Evolutionary conservation across 108 stramenopile genomes (phyloP), one percentile per base, ranked within the genome.

Genomic region (Bacterosira constricta): DNA sequence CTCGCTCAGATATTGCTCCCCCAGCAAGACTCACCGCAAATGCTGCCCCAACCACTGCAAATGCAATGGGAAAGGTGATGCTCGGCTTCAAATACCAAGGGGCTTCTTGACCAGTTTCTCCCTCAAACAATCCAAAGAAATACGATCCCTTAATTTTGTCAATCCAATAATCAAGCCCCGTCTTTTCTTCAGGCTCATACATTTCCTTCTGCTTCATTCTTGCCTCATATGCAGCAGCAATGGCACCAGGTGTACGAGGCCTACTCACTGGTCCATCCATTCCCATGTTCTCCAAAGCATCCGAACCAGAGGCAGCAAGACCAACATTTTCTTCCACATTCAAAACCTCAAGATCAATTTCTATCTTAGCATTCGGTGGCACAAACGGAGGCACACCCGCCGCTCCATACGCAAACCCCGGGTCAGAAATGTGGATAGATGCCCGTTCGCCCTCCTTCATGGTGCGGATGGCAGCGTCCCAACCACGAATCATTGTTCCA

Each of bases 51-150:
- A 94, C 93, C 18, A 95, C 80, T 62, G 80, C 63, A 76, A 97
- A 96, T 47, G 94, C 94, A 53, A 96, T 81, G 6, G 96, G 96
- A 58, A 97, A 97, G 1, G 96, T 97, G 64, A 97, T 96, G 56
- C 84, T 87, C 25, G 96, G 96, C 46, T 87, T 85, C 51, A 97
- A 81, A 73, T 90, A 91, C 96, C 96, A 97, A 25, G 96, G 96
- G 1, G 96, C 89, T 69, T 90, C 78, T 75, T 95, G 80, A 26
- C 95, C 96, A 12, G 95, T 94, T 74, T 96, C 93, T 29, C 90
- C 89, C 73, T 96, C 96, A 65, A 97, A 97, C 55, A 97, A 85
- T 17, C 96, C 96, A 69, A 96, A 97, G 72, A 97, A 93, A 68
- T 97, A 97, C 38, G 89, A 94, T 25, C 73, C 81, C 66, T 88